These are phyloP conservation scores for Penicillium diatomitis DNA, from an alignment of 495 filamentous ascomycete species.

Conservation along the genomic window DNA sequence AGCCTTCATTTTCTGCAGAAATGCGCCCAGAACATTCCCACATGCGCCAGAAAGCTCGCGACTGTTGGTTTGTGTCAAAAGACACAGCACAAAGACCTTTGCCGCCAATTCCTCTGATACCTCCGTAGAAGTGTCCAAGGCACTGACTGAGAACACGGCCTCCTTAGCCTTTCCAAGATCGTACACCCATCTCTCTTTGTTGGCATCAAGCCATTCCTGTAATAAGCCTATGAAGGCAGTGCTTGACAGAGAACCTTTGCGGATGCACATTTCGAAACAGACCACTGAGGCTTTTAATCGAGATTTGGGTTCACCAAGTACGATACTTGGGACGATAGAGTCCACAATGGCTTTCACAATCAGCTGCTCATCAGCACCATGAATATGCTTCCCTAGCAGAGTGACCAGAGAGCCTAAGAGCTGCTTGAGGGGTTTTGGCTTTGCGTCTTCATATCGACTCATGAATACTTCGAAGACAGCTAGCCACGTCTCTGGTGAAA, in stretches of 20 bases:
- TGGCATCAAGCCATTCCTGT: constrained; percentile 25
- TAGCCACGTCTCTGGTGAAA: constrained; percentile 44
- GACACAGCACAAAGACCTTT: constrained; percentile 27
- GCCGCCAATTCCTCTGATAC: constrained; percentile 12
- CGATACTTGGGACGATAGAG: constrained; percentile 25
- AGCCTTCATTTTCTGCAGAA: constrained; percentile 41
- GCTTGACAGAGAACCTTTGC: constrained; percentile 24
- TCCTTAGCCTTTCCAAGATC: constrained; percentile 25
- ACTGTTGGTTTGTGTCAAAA: constrained; percentile 29
- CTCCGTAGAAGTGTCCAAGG: constrained; percentile 3
- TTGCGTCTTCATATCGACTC: constrained; percentile 62
- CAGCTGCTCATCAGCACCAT: constrained; percentile 13
- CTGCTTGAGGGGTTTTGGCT: constrained; percentile 66
- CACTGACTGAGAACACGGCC: constrained; percentile 15
- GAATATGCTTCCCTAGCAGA: constrained; percentile 42
- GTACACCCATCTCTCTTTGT: constrained; percentile 21
- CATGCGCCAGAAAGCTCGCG: constrained; percentile 55
- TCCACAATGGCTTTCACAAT: constrained; percentile 17
- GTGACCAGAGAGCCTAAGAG: constrained; percentile 51
- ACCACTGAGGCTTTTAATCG: constrained; percentile 33
- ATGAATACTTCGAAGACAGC: constrained; percentile 62
- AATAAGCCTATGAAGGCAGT: constrained; percentile 23
- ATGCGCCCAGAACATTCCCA: constrained; percentile 53
- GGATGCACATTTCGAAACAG: constrained; percentile 33
- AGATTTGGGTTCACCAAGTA: constrained; percentile 32